These are phyloP conservation scores for Myriosclerotinia duriaeana DNA, from an alignment of 2,329 filamentous ascomycete species.

Conservation along the genomic window DNA sequence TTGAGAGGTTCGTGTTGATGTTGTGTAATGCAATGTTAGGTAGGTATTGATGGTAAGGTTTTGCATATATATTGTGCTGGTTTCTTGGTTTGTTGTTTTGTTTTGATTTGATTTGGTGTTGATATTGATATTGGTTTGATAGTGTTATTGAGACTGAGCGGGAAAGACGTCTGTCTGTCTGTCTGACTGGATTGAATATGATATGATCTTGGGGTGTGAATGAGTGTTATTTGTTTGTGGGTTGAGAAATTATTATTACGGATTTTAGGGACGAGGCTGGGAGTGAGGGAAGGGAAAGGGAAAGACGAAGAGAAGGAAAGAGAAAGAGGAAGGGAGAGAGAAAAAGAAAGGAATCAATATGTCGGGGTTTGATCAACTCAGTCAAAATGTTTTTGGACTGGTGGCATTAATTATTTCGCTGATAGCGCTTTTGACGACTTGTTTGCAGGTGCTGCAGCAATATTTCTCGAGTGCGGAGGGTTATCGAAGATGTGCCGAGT, in stretches of 20 bases:
- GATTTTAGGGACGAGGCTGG: background rate
- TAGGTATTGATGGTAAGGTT: no score
- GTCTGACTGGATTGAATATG: no score
- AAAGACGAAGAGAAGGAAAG: no score
- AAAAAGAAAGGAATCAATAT: background rate
- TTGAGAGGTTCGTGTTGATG: background rate
- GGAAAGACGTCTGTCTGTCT: no score
- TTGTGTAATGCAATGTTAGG: no score
- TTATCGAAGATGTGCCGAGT: slow-evolving; percentile 32
- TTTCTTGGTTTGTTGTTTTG: background rate
- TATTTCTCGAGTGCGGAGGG: slow-evolving; percentile 44
- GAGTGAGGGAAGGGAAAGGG: no score
- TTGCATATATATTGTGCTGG: background rate
- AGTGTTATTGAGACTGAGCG: no score
- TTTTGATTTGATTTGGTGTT: no score
- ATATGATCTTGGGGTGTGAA: background rate
- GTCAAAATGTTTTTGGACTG: slow-evolving; percentile 38
- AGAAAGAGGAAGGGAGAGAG: background rate
- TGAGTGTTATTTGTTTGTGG: background rate
- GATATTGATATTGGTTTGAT: no score
- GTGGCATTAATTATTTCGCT: slow-evolving; percentile 42
- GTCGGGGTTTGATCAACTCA: slow-evolving; percentile 30
- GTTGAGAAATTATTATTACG: no score
- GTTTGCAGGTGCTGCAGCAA: slow-evolving; percentile 42
- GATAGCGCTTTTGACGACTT: slow-evolving; percentile 40